Evolutionary conservation across 257 asterid species (phyloP), one percentile per base, ranked within the genome.

Genomic region (Solanum sejunctum): DNA sequence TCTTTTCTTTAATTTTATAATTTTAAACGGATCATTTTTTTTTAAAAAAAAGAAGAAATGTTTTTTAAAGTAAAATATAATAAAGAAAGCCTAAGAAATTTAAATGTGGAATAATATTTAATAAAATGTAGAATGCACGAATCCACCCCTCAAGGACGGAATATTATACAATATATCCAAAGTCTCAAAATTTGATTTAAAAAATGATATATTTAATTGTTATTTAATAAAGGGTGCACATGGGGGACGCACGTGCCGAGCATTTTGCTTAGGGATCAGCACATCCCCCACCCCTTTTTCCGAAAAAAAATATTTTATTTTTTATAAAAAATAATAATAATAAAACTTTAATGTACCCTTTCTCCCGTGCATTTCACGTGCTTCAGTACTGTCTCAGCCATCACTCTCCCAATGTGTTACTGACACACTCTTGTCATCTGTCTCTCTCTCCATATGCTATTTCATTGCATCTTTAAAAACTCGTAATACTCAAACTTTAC

Each of bases 261-360:
- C 91, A 88, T 86, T 92, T 88, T 88, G 91, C 88, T 87, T 88
- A 83, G 93, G 95, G 95, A 90, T 92, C 93, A 86, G 89, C 84
- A 75, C 60, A 47, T 21, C 8, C 60, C 86, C 81, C 91, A 83
- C 88, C 63, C 89, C 80, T 83, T 58, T 73, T 51, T 9, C 60
- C 81, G 21, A 66, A 28, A 66, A 66, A 45, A 66, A 15, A 15
- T 54, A 3, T 52, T 52, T 6, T 64, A 2, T 13, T 61, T 23
- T 63, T 64, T 26, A 26, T n/a, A 9, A 8, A 3, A 20, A 39
- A 47, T 21, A 49, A 11, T 3, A 36, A 39, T 36, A 41, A 41
- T 1, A 58, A 13, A 18, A 66, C 12, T 66, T 26, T n/a, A 17
- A 9, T 82, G 71, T 43, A 61, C 49, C 77, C 70, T 21, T 85